Evolutionary conservation across 495 filamentous ascomycete species (phyloP).

Genomic region (Aspergillus incahuasiensis): DNA sequence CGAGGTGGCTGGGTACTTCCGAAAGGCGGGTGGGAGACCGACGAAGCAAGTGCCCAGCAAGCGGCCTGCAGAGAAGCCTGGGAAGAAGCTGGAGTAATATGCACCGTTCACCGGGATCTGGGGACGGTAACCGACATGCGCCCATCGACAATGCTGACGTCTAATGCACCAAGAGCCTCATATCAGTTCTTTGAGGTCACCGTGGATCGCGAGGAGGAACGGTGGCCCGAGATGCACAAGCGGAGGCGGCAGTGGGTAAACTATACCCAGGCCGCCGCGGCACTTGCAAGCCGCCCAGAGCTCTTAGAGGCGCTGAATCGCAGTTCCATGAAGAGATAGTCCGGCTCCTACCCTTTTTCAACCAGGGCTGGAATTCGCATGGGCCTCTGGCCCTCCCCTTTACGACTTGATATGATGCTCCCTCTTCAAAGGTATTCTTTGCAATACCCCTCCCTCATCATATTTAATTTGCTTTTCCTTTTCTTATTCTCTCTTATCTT

Average conservation of each 20-base stretch:
- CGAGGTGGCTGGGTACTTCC: conserved; percentile 92
- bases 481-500: conserved; percentile 5
- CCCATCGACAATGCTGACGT: conserved; percentile 49
- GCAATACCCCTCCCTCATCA: conserved; percentile 12
- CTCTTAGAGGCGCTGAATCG: conserved; percentile 78
- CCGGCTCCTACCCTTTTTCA: conserved; percentile 17
- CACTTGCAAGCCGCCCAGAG: conserved; percentile 76
- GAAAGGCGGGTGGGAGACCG: conserved; percentile 95
- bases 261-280: conserved; percentile 72
- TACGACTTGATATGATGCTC: conserved; percentile 40
- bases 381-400: conserved; percentile 25
- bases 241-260: conserved; percentile 83
- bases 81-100: conserved; percentile 93
- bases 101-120: conserved; percentile 74
- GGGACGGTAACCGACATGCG: conserved; percentile 79
- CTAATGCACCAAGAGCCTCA: conserved; percentile 66
- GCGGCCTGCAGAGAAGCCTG: conserved; percentile 83
- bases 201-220: conserved; percentile 72
- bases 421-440: conserved; percentile 20
- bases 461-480: conserved; percentile 8
- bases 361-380: background rate
- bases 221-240: conserved; percentile 96
- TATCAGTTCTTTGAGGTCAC: conserved; percentile 88
- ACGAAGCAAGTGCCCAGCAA: conserved; percentile 68
- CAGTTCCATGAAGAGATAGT: conserved; percentile 65